Conservation (phyloP, 139 green algal species). For the Auxenochlorella pyrenoidosa region DNA sequence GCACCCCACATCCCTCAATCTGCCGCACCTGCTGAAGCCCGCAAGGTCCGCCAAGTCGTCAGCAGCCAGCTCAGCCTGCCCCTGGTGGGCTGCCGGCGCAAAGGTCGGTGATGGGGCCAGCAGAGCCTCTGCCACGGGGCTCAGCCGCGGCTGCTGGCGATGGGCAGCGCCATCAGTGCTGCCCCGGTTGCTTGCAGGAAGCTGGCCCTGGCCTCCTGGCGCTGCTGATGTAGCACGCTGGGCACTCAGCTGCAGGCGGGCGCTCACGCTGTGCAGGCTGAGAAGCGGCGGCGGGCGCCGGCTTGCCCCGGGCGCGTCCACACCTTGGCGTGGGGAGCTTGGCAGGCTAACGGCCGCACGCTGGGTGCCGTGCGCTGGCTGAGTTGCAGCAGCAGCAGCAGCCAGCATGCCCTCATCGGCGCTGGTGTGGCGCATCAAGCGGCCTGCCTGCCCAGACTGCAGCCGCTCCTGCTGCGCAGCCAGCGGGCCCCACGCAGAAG, state of each 20-base stretch:
- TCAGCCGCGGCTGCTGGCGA: background rate
- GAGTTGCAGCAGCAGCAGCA: background rate
- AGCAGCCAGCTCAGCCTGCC: background rate
- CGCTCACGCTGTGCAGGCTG: background rate
- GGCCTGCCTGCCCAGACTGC: background rate
- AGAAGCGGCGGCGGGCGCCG: background rate
- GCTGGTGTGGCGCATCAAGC: background rate
- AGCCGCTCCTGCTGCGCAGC: conserved; percentile 2
- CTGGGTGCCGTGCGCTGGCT: background rate
- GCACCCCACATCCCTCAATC: background rate
- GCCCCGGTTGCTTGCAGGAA: background rate
- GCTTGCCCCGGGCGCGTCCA: background rate
- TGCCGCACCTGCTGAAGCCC: conserved; percentile 11
- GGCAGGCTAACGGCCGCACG: background rate
- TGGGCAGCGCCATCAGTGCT: background rate
- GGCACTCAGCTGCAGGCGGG: background rate
- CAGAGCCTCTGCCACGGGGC: conserved; percentile 15
- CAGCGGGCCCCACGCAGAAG: conserved; percentile 6
- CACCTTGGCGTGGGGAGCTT: background rate
- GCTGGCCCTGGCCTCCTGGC: background rate
- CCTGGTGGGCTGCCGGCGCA: background rate
- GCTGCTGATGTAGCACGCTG: background rate
- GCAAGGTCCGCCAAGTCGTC: conserved; percentile 27
- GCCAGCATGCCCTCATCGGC: background rate
- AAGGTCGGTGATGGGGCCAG: background rate